A percentile compares a stretch with the other conserved stretches of the same genome.
Evolutionary conservation across 2,329 filamentous ascomycete genomes (phyloP).

Genomic region (Colletotrichum sp.): DNA sequence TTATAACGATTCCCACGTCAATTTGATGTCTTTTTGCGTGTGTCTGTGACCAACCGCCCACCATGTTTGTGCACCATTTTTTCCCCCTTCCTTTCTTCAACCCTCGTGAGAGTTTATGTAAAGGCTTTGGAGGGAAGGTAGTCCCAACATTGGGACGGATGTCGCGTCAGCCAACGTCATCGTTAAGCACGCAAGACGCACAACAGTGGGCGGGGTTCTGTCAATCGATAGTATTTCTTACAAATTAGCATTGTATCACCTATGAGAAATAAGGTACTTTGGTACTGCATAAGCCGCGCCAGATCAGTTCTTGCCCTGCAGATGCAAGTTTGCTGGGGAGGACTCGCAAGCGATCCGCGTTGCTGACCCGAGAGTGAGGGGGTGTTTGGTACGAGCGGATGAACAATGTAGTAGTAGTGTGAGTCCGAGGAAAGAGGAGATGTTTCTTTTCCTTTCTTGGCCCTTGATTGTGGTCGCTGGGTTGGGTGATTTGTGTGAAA

Average conservation of each 20-base stretch:
- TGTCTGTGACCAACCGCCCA: background rate
- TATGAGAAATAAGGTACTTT: background rate
- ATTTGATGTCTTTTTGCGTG: background rate
- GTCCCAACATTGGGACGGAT: rapidly evolving
- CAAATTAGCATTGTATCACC: background rate
- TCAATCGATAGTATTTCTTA: background rate
- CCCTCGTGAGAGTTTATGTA: background rate
- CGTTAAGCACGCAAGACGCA: background rate
- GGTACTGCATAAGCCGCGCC: background rate
- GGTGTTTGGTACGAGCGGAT: background rate
- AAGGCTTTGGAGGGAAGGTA: background rate
- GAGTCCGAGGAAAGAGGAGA: background rate
- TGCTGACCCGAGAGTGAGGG: background rate
- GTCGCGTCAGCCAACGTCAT: background rate
- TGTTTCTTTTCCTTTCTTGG: background rate
- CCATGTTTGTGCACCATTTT: too few species aligned
- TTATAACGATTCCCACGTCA: background rate
- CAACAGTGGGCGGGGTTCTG: background rate
- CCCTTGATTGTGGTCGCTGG: background rate
- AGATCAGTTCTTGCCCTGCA: background rate
- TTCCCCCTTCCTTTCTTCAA: too few species aligned
- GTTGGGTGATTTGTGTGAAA: background rate
- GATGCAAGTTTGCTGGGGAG: background rate
- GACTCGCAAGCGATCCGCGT: background rate
- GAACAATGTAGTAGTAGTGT: background rate